Evolutionary conservation across 2,329 filamentous ascomycete genomes (phyloP), one percentile per base, ranked within the genome.

Genomic region (Stagonosporopsis chrysanthemi): DNA sequence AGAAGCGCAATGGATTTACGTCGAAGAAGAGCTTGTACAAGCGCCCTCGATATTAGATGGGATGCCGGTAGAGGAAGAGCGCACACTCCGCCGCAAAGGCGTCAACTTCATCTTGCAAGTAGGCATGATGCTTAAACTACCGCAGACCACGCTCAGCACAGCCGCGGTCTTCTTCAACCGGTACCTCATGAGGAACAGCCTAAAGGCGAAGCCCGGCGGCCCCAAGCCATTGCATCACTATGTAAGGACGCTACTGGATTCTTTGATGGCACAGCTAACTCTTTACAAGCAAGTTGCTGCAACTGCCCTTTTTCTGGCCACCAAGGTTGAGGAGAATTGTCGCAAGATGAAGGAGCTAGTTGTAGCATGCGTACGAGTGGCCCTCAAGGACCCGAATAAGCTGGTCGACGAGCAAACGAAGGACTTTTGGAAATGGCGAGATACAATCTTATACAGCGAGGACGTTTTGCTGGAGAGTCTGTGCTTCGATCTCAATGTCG

Each of bases 351-450:
- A 92, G 70, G 92, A 97, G 64, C 84, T 99, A 58, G 94, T 99
- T 64, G 89, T 97, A 29, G 91, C 93, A 1, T 95, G 96, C 68
- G 95, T 92, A 58, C 91, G 94, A 64, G 92, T 97, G 19, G 95
- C 94, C 26, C 92, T 97, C 77, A 98, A 99, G 80, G 94, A 98
- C 67, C 83, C 91, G 1, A 90, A 92, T 68, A 85, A 97, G 57
- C 82, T 94, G 51, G 91, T 98, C 49, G 95, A 99, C 73, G 95
- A 98, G 77, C 93, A 98, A 76, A 96, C 90, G 66, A 98, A 97
- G 72, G 95, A 99, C 73, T 99, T 95, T 75, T 99, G 95, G 95
- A 87, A 90, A 70, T 99, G 95, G 95, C 87, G 92, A 60, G 95
- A 99, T 73, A 95, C 90, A 56, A 96, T 99, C 55, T 81, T 98